Percentiles rank a stretch among this genome's conserved stretches.
These are phyloP conservation scores for Salinomyces thailandicus DNA, from an alignment of 2,329 filamentous ascomycete genomes.

Conservation along the genomic window DNA sequence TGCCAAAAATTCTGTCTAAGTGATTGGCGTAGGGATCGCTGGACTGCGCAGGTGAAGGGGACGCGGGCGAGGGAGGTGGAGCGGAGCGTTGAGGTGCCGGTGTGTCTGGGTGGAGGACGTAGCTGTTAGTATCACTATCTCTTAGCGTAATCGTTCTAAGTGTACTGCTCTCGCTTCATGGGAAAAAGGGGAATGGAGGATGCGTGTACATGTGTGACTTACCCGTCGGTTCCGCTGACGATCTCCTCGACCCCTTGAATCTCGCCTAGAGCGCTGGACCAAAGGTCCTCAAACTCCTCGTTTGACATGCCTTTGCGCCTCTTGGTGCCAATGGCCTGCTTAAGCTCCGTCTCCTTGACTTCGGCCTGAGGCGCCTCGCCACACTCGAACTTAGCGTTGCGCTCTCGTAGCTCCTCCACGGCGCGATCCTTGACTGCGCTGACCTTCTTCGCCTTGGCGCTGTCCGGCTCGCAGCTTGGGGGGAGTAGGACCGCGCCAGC, in stretches of 20 bases:
- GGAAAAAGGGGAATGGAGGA: neutral
- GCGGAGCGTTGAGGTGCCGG: slow-evolving; percentile 50
- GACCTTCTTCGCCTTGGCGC: slow-evolving; percentile 78
- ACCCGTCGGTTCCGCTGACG: slow-evolving; percentile 46
- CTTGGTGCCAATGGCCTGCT: slow-evolving; percentile 63
- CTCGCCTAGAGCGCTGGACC: slow-evolving; percentile 62
- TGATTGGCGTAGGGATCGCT: slow-evolving; percentile 65
- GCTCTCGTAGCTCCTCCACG: slow-evolving; percentile 73
- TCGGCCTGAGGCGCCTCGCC: slow-evolving; percentile 61
- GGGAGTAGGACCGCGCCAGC: slow-evolving; percentile 73
- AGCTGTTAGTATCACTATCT: slow-evolving; percentile 70
- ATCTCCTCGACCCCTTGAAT: slow-evolving; percentile 54
- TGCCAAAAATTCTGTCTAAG: slow-evolving; percentile 79
- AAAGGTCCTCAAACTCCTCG: slow-evolving; percentile 85
- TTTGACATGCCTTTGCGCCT: slow-evolving; percentile 74
- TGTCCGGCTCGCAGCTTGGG: slow-evolving; percentile 89
- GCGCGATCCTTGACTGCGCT: slow-evolving; percentile 80
- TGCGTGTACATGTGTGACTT: slow-evolving; percentile 41
- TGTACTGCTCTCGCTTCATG: neutral
- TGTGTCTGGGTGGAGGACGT: slow-evolving; percentile 53
- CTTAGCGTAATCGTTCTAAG: neutral
- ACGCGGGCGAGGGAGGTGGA: slow-evolving; percentile 85
- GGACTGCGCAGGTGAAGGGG: slow-evolving; percentile 73
- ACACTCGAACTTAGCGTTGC: slow-evolving; percentile 83
- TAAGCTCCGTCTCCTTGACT: slow-evolving; percentile 59